phyloP scores from a whole-genome alignment of 2,329 filamentous ascomycete species.

The Bertia moriformis region DNA sequence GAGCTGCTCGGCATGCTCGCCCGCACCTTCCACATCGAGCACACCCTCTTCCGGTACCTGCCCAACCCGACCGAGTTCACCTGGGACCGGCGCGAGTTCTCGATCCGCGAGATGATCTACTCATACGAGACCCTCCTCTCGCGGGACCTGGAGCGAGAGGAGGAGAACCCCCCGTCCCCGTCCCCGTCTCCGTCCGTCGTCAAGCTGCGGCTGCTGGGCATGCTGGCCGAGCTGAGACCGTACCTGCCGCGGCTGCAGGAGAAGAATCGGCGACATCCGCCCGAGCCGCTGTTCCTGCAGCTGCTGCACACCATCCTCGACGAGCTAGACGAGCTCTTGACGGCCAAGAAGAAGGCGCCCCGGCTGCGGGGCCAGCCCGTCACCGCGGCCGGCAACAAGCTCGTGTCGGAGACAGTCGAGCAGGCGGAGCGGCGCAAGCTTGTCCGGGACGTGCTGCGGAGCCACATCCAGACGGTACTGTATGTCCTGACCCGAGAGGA shows the following conservation, averaged over 20 bases:
- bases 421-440: constrained; percentile 15
- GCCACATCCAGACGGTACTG: constrained; percentile 32
- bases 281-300: constrained; percentile 19
- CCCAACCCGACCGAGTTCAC: constrained; percentile 38
- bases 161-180: constrained; percentile 5
- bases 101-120: constrained; percentile 22
- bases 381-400: neutral
- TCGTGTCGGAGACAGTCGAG: constrained; percentile 5
- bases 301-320: constrained; percentile 23
- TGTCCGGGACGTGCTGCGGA: constrained; percentile 29
- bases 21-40: constrained; percentile 29
- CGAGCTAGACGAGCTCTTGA: constrained; percentile 26
- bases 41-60: constrained; percentile 34
- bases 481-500: constrained; percentile 25
- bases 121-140: constrained; percentile 18
- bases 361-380: neutral
- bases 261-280: constrained; percentile 7
- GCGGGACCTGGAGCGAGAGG: no score
- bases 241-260: constrained; percentile 2
- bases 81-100: constrained; percentile 36
- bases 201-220: constrained; percentile 7
- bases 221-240: neutral
- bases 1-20: constrained; percentile 44
- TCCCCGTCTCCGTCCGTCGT: no score
- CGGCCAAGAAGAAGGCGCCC: constrained; percentile 9